Base-by-base conservation (phyloP, 768 basidiomycete species). In the Fibroporia radiculosa region DNA sequence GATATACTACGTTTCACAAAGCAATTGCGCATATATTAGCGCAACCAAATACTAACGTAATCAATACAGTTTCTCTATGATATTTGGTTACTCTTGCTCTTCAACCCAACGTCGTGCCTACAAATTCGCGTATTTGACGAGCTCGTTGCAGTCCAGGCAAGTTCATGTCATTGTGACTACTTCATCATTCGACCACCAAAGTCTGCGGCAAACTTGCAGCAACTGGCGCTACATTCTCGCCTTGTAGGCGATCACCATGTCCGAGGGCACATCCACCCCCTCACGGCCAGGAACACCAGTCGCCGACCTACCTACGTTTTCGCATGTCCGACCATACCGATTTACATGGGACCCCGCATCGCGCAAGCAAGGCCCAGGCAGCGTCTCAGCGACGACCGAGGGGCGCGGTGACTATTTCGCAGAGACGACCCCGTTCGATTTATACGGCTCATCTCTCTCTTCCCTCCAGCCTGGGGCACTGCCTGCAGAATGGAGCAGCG, bases 401-500 rank as follows among this genome's bases (percentile, higher is more conserved):
- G 74, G 76, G 16, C 73, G 72, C 24, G 76, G 68, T 55, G 82
- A 87, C 61, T 74, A 82, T 58, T 73, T 77, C 48, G 59, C 56
- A 10, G 49, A 56, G 10, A 56, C 59, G 19, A 72, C 75, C 24
- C 68, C 68, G 33, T 71, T 72, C 39, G 73, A 72, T 27, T 60
- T 65, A 40, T 59, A 64, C 41, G 60, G 73, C 52, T 62, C 70
- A 14, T 80, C 80, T 7, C 57, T 74, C 2, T 54, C 71, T 7
- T 68, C 66, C 42, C 70, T 80, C 24, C 67, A 71, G 1, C 60
- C 70, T 20, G 70, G 70, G 32, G 62, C 74, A 8, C 61, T 81
- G 27, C 78, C 81, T 0, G 59, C 69, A 20, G 77, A 83, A 59
- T 91, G 87, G 87, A 86, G 83, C 55, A 87, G 85, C 59, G 69